Conservation (phyloP, 2,329 filamentous ascomycete species). For the Nakataea oryzae region DNA sequence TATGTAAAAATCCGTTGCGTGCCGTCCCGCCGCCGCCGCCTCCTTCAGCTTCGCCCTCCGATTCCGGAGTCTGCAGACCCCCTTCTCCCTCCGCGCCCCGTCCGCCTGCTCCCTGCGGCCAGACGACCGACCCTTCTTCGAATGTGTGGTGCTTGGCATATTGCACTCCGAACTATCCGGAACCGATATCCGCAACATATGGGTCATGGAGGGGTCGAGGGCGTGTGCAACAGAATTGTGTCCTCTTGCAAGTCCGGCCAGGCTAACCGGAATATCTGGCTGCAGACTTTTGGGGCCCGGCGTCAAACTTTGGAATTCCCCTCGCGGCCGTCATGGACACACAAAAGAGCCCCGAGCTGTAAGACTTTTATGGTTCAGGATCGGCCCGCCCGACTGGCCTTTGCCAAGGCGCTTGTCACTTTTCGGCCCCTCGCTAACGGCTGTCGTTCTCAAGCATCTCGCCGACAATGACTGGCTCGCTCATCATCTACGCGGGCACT, state of each 20-base stretch:
- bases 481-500: constrained; percentile 57
- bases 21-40: too few species aligned
- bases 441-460: constrained; percentile 44
- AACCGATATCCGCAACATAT: background rate
- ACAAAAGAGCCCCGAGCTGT: constrained; percentile 79
- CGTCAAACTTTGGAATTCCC: constrained; percentile 82
- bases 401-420: background rate
- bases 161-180: background rate
- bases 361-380: constrained; percentile 23
- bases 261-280: background rate
- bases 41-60: background rate
- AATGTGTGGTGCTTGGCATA: background rate
- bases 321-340: constrained; percentile 74
- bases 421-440: background rate
- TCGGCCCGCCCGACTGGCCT: background rate
- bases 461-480: constrained; percentile 57
- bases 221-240: background rate
- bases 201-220: background rate
- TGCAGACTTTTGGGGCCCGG: constrained; percentile 84
- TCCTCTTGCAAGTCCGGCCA: background rate
- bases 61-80: background rate
- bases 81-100: background rate
- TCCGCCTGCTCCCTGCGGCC: background rate
- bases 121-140: background rate
- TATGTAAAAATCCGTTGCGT: constrained; percentile 39